Conservation (phyloP, 2,329 filamentous ascomycete genomes). For the Aspergillus tanneri region DNA sequence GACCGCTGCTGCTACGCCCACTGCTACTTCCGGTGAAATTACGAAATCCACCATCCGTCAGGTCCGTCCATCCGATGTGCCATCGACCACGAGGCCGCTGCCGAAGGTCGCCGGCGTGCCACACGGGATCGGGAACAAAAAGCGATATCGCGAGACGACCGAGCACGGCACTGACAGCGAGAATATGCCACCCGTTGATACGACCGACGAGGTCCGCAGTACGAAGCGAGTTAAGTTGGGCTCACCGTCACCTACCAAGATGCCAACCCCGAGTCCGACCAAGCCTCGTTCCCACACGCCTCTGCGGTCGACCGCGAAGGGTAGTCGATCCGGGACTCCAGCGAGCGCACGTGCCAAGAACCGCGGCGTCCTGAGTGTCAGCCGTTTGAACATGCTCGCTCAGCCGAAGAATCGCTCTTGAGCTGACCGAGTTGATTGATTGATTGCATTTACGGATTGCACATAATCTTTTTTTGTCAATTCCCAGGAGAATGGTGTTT, state of each 20-base stretch:
- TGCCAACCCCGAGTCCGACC: slow-evolving; percentile 31
- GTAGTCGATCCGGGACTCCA: slow-evolving; percentile 26
- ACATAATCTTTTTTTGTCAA: slow-evolving; percentile 1
- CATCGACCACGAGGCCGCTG: slow-evolving; percentile 15
- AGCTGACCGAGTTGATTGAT: slow-evolving; percentile 7
- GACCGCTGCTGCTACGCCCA: background rate
- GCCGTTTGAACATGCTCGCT: slow-evolving; percentile 49
- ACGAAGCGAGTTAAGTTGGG: slow-evolving; percentile 38
- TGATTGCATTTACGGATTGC: slow-evolving; percentile 1
- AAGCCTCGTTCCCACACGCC: slow-evolving; percentile 38
- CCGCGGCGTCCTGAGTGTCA: slow-evolving; percentile 42
- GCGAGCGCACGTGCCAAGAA: slow-evolving; percentile 31
- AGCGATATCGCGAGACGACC: slow-evolving; percentile 35
- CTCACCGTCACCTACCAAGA: slow-evolving; percentile 24
- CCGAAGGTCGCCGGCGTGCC: slow-evolving; percentile 26
- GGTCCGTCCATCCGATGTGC: slow-evolving; percentile 36
- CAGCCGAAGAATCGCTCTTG: slow-evolving; percentile 45
- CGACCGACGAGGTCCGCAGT: slow-evolving; percentile 28
- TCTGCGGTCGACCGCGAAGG: slow-evolving; percentile 22
- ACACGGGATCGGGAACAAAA: slow-evolving; percentile 44
- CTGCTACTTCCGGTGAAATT: slow-evolving; percentile 11
- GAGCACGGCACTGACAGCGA: slow-evolving; percentile 34
- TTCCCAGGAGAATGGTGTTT: slow-evolving; percentile 4
- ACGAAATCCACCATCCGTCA: slow-evolving; percentile 41
- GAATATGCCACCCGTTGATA: slow-evolving; percentile 33